phyloP scores from a whole-genome alignment of 1,139 yeast species.

The Protomyces arabidopsidicola region DNA sequence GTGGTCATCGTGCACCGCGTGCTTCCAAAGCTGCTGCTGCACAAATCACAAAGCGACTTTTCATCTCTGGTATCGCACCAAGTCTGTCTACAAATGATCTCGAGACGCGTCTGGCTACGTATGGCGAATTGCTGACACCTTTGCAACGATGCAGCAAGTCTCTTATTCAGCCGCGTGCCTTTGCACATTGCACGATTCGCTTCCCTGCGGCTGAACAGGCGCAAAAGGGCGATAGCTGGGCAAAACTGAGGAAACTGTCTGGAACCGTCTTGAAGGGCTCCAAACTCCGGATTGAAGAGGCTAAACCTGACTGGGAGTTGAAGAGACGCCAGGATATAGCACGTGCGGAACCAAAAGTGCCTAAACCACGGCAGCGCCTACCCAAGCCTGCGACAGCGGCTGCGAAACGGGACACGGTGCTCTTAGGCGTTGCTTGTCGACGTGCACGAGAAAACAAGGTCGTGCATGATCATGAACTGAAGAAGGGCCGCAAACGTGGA shows the following conservation, averaged over 20 bases:
- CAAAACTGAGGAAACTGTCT: slow-evolving; percentile 12
- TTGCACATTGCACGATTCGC: slow-evolving; percentile 10
- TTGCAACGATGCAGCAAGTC: slow-evolving; percentile 1
- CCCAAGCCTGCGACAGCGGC: slow-evolving; percentile 6
- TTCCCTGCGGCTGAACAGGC: background rate
- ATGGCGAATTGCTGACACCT: slow-evolving; percentile 2
- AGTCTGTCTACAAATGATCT: background rate
- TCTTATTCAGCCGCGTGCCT: background rate
- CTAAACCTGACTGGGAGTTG: slow-evolving; percentile 7
- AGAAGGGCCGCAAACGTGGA: slow-evolving; percentile 16
- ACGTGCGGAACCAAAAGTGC: slow-evolving; percentile 2
- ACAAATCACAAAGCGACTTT: slow-evolving; percentile 1
- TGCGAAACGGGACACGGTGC: slow-evolving; percentile 3
- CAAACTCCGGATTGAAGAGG: slow-evolving; percentile 20
- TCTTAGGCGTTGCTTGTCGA: background rate
- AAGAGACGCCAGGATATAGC: background rate
- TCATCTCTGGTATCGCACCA: slow-evolving; percentile 21
- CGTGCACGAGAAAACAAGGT: background rate
- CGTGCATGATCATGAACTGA: slow-evolving; percentile 8
- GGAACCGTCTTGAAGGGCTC: slow-evolving; percentile 19
- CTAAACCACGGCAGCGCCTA: slow-evolving; percentile 11
- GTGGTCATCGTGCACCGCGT: background rate
- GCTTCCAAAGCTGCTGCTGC: background rate
- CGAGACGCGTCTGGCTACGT: slow-evolving; percentile 1
- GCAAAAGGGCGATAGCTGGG: background rate